These are phyloP conservation scores for Friedmanniomyces simplex DNA, from an alignment of 495 filamentous ascomycete genomes.

Conservation along the genomic window DNA sequence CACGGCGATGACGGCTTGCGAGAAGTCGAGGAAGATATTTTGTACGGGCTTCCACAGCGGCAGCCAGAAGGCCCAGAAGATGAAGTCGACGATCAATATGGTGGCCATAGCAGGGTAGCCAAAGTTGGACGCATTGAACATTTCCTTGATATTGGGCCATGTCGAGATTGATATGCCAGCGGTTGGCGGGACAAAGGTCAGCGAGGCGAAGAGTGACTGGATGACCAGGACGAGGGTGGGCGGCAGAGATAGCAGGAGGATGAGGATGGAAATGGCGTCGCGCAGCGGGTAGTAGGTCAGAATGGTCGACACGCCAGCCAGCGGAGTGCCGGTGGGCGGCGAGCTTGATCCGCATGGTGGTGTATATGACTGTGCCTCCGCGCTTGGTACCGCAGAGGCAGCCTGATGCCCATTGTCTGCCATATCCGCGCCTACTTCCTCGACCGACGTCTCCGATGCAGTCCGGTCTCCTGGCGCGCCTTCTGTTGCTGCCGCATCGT, in stretches of 20 bases:
- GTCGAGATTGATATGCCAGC: slow-evolving; percentile 38
- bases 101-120: slow-evolving; percentile 68
- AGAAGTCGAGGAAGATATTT: slow-evolving; percentile 82
- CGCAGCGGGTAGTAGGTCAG: slow-evolving; percentile 81
- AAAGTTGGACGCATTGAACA: slow-evolving; percentile 58
- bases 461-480: slow-evolving; percentile 11
- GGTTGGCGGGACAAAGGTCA: slow-evolving; percentile 82
- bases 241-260: slow-evolving; percentile 93
- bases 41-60: slow-evolving; percentile 84
- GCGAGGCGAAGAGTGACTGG: slow-evolving; percentile 83
- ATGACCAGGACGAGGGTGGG: slow-evolving; percentile 81
- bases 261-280: slow-evolving; percentile 95
- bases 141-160: slow-evolving; percentile 33
- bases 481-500: slow-evolving; percentile 10
- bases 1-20: slow-evolving; percentile 90
- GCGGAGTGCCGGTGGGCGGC: slow-evolving; percentile 47
- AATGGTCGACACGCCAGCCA: slow-evolving; percentile 72
- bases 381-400: slow-evolving; percentile 1
- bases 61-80: slow-evolving; percentile 77
- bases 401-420: slow-evolving; percentile 7
- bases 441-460: slow-evolving; percentile 9
- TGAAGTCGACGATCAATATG: slow-evolving; percentile 67
- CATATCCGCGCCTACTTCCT: slow-evolving; percentile 15
- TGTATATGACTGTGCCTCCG: background rate
- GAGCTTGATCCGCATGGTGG: slow-evolving; percentile 36